Conservation (phyloP, 2,329 filamentous ascomycete genomes). For the Colletotrichum falcatum region DNA sequence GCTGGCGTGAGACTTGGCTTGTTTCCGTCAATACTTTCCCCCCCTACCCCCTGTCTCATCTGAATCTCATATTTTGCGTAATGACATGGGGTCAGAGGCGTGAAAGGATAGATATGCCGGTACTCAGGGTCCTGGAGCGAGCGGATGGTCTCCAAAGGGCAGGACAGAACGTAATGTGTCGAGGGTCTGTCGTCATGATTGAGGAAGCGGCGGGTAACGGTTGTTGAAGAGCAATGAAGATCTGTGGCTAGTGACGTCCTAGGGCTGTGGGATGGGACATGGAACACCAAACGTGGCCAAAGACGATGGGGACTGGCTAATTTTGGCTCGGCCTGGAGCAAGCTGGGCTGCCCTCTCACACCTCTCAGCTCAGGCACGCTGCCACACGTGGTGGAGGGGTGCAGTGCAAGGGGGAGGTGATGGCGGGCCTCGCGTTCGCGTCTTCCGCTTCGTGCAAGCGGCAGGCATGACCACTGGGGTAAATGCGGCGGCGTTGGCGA, state of each 20-base stretch:
- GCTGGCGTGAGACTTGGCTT: slow-evolving; percentile 37
- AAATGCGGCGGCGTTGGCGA: slow-evolving; percentile 1
- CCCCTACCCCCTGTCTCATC: background rate
- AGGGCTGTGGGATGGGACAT: slow-evolving; percentile 30
- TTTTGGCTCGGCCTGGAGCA: slow-evolving; percentile 19
- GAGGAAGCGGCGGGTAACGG: slow-evolving; percentile 26
- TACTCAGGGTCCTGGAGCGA: background rate
- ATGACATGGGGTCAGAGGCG: background rate
- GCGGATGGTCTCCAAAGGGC: background rate
- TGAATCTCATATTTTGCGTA: slow-evolving; percentile 7
- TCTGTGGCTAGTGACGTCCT: slow-evolving; percentile 42
- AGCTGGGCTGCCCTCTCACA: slow-evolving; percentile 9
- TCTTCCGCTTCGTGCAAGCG: background rate
- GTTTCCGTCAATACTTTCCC: slow-evolving; percentile 32
- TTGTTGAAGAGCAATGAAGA: slow-evolving; percentile 33
- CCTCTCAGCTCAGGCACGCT: slow-evolving; percentile 34
- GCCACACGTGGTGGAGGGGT: slow-evolving; percentile 23
- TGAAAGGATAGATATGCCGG: no score
- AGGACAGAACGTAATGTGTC: slow-evolving; percentile 17
- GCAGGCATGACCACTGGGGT: background rate
- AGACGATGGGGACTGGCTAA: background rate
- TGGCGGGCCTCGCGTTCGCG: slow-evolving; percentile 7
- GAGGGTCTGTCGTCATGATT: slow-evolving; percentile 30
- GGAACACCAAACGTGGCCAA: slow-evolving; percentile 23
- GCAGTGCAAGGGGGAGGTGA: background rate